Evolutionary conservation across 2,329 filamentous ascomycete species (phyloP).

Genomic region (Macrophomina tecta): DNA sequence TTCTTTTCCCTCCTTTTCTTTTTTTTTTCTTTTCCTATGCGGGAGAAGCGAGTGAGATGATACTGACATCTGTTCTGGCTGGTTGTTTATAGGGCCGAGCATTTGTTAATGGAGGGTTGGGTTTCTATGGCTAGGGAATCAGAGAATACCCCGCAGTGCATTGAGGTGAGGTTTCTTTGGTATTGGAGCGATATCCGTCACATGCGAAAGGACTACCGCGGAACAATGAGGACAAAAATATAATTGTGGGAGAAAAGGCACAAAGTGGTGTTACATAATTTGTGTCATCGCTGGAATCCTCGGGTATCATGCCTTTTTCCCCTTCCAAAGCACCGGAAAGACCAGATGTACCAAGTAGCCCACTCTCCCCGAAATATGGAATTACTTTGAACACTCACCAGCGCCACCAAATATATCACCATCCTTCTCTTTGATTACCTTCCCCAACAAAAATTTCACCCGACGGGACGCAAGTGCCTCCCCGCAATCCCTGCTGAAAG

Average conservation of each 20-base stretch:
- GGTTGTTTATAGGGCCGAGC: no score
- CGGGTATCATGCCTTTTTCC: not conserved
- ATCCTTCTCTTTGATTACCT: not conserved
- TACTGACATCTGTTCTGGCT: no score
- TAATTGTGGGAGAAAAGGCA: not conserved
- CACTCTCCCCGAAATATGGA: not conserved
- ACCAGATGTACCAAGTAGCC: not conserved
- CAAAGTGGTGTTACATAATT: not conserved
- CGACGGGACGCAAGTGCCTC: not conserved
- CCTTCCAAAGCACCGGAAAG: not conserved
- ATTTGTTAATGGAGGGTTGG: no score
- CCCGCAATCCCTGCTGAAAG: not conserved
- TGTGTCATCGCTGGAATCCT: not conserved
- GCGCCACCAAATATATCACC: not conserved
- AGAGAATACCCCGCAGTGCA: no score
- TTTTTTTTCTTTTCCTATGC: not conserved
- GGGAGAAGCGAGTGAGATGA: no score
- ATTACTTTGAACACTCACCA: not conserved
- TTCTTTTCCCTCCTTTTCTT: no score
- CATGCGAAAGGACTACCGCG: not conserved
- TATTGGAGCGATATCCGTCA: no score
- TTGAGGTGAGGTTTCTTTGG: no score
- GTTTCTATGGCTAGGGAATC: no score
- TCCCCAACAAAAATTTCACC: conserved; percentile 11
- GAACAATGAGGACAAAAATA: not conserved